phyloP scores from a whole-genome alignment of 148 eudicot species.

The Amaranthus cruentus region DNA sequence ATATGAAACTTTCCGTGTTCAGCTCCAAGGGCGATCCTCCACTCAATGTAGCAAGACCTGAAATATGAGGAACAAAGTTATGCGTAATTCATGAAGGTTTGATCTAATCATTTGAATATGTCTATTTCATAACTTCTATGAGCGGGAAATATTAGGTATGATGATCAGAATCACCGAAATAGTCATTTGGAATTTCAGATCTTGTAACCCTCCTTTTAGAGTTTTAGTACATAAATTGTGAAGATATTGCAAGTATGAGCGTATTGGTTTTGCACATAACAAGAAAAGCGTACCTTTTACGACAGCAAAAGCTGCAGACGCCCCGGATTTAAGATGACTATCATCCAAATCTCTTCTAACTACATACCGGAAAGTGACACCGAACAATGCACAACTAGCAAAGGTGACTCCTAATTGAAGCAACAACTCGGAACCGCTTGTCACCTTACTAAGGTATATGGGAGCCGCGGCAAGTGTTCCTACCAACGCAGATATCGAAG shows the following conservation, averaged over 20 bases:
- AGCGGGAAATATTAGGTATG: too few relatives aligned
- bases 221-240: not conserved
- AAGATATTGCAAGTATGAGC: not conserved
- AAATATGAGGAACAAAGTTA: not conserved
- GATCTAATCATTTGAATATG: too few relatives aligned
- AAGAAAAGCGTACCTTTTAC: constrained; percentile 60
- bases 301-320: constrained; percentile 78
- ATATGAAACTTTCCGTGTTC: constrained; percentile 42
- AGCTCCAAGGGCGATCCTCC: constrained; percentile 68
- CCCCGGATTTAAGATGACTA: constrained; percentile 82
- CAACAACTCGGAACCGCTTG: constrained; percentile 41
- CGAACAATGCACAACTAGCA: constrained; percentile 81
- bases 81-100: not conserved
- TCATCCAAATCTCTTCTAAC: constrained; percentile 84
- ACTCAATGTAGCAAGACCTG: constrained; percentile 80
- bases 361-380: constrained; percentile 80
- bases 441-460: constrained; percentile 41
- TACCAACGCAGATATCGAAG: constrained; percentile 54
- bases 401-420: constrained; percentile 60
- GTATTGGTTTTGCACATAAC: not conserved
- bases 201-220: not conserved
- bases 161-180: too few relatives aligned
- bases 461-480: constrained; percentile 77
- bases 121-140: too few relatives aligned
- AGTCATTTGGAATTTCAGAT: not conserved